Conservation (phyloP, 2,329 filamentous ascomycete genomes). For the Periconia macrospinosa region DNA sequence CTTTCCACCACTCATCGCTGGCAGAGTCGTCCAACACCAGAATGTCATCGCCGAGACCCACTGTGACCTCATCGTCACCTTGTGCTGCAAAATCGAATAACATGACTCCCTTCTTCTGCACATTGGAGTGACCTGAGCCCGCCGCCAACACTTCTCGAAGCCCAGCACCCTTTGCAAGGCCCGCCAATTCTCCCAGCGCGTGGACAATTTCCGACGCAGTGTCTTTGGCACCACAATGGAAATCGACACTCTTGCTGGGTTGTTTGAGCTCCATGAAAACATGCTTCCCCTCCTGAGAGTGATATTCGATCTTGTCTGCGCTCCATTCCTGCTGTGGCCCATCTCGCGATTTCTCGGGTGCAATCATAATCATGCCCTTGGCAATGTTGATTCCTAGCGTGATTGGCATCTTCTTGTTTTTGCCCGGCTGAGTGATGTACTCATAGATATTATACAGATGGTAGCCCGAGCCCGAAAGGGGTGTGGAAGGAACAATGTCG, state of each 20-base stretch:
- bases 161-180: conserved; percentile 79
- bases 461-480: conserved; percentile 73
- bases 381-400: conserved; percentile 90
- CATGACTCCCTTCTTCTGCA: conserved; percentile 79
- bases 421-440: conserved; percentile 95
- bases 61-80: conserved; percentile 93
- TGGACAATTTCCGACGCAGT: conserved; percentile 92
- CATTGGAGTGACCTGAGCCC: conserved; percentile 62
- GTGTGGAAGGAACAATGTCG: conserved; percentile 36
- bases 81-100: conserved; percentile 97
- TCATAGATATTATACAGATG: conserved; percentile 97
- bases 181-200: conserved; percentile 84
- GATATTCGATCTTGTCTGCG: conserved; percentile 93
- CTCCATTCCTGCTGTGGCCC: conserved; percentile 90
- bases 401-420: conserved; percentile 98
- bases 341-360: conserved; percentile 80
- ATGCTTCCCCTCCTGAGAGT: conserved; percentile 96
- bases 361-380: conserved; percentile 86
- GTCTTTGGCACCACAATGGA: conserved; percentile 96
- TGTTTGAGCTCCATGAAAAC: conserved; percentile 91
- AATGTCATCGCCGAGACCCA: conserved; percentile 87
- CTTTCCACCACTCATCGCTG: conserved; percentile 99
- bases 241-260: conserved; percentile 93
- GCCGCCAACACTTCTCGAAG: conserved; percentile 85
- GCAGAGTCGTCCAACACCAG: conserved; percentile 84